Evolutionary conservation across 306 rosid genomes (phyloP).

Genomic region (Acacia crassicarpa): DNA sequence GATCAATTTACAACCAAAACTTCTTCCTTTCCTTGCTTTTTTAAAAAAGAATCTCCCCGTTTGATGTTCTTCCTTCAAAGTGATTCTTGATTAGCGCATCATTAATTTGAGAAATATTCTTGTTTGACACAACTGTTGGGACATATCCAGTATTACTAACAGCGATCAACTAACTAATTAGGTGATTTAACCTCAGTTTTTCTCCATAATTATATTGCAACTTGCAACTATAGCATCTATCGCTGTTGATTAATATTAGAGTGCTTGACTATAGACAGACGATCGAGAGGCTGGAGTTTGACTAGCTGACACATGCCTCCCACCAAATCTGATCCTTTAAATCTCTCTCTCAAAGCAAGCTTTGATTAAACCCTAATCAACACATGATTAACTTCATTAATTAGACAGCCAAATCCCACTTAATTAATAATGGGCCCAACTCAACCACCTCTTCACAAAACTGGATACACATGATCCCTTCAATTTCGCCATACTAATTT

Average conservation of each 20-base stretch:
- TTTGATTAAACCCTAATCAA: conserved; percentile 13
- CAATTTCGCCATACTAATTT: neutral
- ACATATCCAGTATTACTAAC: neutral
- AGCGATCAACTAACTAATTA: neutral
- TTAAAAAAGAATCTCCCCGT: neutral
- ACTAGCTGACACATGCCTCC: conserved; percentile 24
- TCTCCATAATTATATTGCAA: neutral
- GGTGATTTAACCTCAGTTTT: neutral
- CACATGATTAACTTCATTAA: neutral
- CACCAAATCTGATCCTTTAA: conserved; percentile 17
- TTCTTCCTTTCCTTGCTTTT: neutral
- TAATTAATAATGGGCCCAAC: neutral
- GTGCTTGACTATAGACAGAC: neutral
- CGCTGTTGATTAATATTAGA: neutral
- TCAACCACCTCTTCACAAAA: conserved; percentile 3
- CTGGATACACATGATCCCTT: neutral
- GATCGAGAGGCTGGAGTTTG: conserved; percentile 12
- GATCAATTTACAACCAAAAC: neutral
- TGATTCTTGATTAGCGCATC: neutral
- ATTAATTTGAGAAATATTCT: neutral
- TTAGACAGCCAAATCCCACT: conserved; percentile 30
- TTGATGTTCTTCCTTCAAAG: neutral
- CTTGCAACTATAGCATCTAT: neutral
- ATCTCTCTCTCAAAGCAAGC: neutral
- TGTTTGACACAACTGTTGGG: neutral